Base-by-base conservation (phyloP, 2,329 filamentous ascomycete species). In the Pseudocercospora fuligena region DNA sequence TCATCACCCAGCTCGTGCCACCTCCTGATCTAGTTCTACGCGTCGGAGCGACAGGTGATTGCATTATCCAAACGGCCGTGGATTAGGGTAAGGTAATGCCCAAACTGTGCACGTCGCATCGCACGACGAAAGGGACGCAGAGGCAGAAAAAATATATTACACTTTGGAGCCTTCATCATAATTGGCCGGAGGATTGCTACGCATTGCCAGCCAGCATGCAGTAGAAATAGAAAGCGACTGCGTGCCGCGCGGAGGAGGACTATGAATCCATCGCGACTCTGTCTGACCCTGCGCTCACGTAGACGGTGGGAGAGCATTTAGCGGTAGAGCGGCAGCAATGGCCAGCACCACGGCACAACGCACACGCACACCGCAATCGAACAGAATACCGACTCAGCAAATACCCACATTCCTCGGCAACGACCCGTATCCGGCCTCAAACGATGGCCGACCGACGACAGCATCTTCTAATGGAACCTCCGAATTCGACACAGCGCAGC, bases 391-490 rank as follows among this genome's bases (percentile, higher is more conserved):
- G 2, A 19, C 27, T 64, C 65, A 53, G 66, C 72, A 40, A n/a
- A 66, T 74, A 56, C 73, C 73, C 14, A 71, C 71, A 46, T 76
- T 76, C 69, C 72, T 76, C 60, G 70, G 64, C 46, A 66, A 56
- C 64, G 73, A 76, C 33, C 74, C 74, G 2, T 58, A 49, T 25
- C 62, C 58, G 16, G 29, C 51, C 60, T 25, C 31, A 19, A 60
- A 21, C 14, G 43, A 63, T 53, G 61, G 31, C 14, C 63, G 68
- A 27, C 63, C 66, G 19, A 53, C 47, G 51, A 64, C 60, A 8
- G 40, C 65, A 14, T 61, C 63, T 8, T 67, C 72, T 40, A 69
- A 70, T 57, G 69, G 62, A 47, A 72, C 70, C 4, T 73, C 72
- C 12, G 68, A 73, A 23, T 70, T 68, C 46, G 65, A 61, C 31